A percentile compares a stretch with the other conserved stretches of the same genome.
These are phyloP conservation scores for Paralagenidium karlingii DNA, from an alignment of 352 stramenopile genomes.

Conservation along the genomic window DNA sequence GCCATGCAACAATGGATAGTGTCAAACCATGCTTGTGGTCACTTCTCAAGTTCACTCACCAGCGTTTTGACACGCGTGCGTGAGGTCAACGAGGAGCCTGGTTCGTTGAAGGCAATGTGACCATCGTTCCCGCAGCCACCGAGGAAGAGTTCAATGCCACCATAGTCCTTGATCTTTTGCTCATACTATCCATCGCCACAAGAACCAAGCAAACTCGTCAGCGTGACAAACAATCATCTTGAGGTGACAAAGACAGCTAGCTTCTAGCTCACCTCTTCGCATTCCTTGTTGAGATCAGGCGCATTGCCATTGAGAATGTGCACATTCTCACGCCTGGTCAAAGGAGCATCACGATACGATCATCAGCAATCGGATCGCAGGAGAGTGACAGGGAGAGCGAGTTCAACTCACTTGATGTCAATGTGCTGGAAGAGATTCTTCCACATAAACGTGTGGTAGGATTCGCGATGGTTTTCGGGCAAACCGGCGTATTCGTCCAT, in stretches of 20 bases:
- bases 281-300: constrained; percentile 57
- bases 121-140: constrained; percentile 88
- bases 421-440: constrained; percentile 83
- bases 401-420: constrained; percentile 55
- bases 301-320: constrained; percentile 83
- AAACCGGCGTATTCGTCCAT: constrained; percentile 86
- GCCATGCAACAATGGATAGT: not conserved
- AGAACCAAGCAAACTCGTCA: not conserved
- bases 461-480: constrained; percentile 66
- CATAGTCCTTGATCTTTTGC: constrained; percentile 56
- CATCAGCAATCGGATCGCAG: constrained; percentile 1
- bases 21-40: not conserved
- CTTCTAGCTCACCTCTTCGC: constrained; percentile 20
- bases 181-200: too few species aligned
- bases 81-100: constrained; percentile 66
- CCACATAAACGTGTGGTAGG: constrained; percentile 88
- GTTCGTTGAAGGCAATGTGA: constrained; percentile 91
- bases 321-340: constrained; percentile 60
- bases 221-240: not conserved
- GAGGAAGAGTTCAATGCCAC: constrained; percentile 87
- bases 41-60: constrained; percentile 6
- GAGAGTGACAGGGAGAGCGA: not conserved
- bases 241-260: not conserved
- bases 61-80: constrained; percentile 83
- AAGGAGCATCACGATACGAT: not conserved